Base-by-base conservation (phyloP, 495 filamentous ascomycete species). In the Cercophora samala region DNA sequence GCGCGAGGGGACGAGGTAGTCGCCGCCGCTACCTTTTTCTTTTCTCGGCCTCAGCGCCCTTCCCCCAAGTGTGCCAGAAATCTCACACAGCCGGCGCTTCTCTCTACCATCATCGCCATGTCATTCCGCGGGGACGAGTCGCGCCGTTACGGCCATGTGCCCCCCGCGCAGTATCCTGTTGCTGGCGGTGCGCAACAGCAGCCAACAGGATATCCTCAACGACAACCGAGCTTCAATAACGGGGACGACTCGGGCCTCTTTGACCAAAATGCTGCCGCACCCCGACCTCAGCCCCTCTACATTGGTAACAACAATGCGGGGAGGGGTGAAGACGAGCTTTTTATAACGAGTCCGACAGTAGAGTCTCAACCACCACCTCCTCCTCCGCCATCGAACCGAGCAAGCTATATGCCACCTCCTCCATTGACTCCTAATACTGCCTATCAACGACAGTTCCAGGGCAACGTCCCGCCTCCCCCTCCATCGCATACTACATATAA, bases 151-250 rank as follows among this genome's bases (percentile, higher is more conserved):
- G 84, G 84, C 75, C 81, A 85, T 75, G 74, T 86, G 1, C 84
- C 84, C 64, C 84, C 84, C 24, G 84, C 84, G 13, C 84, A 85
- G 74, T 87, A 87, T 66, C 80, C 82, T 18, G 79, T 81, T 62
- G 75, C 79, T 42, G 73, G 73, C 66, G 70, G 75, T 24, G 68
- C 74, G 18, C 68, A 56, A 23, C 53, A 56, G 11, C 76, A 83
- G 60, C 74, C 75, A 58, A 62, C 67, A 5, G 46, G 72, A 22
- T 78, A 80, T 68, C 74, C 82, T 56, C 79, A 85, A 37, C 83
- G 89, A 66, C 87, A 88, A 63, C 83, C 87, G 62, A 94, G 92
- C 75, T 94, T 90, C 78, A 89, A 93, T 73, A 87, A 83, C 70
- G 92, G 90, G 68, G 91, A 96, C 75, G 91, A 96, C 75, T 83